Base-by-base conservation (phyloP, 2,329 filamentous ascomycete genomes). In the Claviceps pazoutovae region DNA sequence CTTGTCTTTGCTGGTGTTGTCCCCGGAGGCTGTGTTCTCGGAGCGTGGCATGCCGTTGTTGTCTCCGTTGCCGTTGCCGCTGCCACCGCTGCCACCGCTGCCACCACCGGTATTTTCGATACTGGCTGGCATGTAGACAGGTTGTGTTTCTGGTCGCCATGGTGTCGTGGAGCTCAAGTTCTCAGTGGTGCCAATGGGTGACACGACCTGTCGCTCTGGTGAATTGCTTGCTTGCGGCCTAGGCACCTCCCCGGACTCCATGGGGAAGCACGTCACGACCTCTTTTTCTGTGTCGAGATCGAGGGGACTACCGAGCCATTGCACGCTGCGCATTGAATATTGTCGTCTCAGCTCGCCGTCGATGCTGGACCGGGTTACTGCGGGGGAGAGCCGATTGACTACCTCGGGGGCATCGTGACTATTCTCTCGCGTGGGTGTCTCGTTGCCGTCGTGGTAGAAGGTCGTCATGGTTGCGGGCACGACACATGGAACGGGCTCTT, bases 391-490 rank as follows among this genome's bases (percentile, higher is more conserved):
- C 36, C 34, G 9, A 9, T 48, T 41, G 36, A 48, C 36, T 21
- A 36, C 36, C 36, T 26, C 36, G 9, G 46, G 34, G 9, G 36
- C 46, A 48, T 48, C 17, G 1, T 41, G 16, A 5, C 64, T 37
- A 9, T 13, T 30, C 5, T 37, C 14, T 37, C 16, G 34, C 45
- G 5, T 11, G 26, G 9, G 16, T n/a, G 11, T 11, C 45, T 47
- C 45, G 45, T 47, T 9, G 45, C 17, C 8, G 45, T 47, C 45
- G 45, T 37, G 8, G 45, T 47, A 47, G 19, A 47, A 36, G 45
- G 30, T 47, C 16, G 45, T 16, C 45, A 47, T 47, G 45, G 26
- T 34, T 13, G 5, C n/a, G 44, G 23, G 9, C 7, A 41, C 39
- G 17, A 17, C 39, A 34, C 30, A 34, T 17, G 16, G 16, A 17